These are phyloP conservation scores for Albugo laibachii DNA, from an alignment of 352 stramenopile genomes.

Conservation along the genomic window DNA sequence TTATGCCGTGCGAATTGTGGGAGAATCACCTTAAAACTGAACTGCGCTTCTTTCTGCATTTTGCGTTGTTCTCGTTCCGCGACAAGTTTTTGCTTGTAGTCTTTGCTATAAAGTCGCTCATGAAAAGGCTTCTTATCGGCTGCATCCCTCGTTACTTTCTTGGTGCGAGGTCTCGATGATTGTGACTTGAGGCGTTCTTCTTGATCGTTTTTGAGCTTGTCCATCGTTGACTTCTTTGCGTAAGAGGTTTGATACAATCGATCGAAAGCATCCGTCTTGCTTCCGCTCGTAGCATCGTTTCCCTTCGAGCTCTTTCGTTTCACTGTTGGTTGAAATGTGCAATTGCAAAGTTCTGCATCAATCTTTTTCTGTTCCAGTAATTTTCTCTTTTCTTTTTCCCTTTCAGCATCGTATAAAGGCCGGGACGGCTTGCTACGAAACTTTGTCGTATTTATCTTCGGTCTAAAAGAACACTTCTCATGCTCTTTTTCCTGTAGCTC, in stretches of 20 bases:
- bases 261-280: conserved; percentile 23
- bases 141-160: conserved; percentile 1
- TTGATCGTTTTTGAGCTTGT: conserved; percentile 38
- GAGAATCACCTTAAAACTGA: conserved; percentile 63
- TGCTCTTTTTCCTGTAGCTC: conserved; percentile 29
- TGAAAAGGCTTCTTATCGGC: conserved; percentile 40
- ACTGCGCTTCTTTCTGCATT: conserved; percentile 38
- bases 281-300: conserved; percentile 10
- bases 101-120: conserved; percentile 57
- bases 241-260: conserved; percentile 49
- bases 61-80: conserved; percentile 50
- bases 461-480: conserved; percentile 56
- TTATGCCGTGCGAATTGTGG: conserved; percentile 25
- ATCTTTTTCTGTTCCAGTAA: conserved; percentile 52
- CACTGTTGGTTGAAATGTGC: conserved; percentile 50
- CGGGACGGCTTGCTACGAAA: conserved; percentile 21
- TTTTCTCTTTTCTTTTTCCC: conserved; percentile 44
- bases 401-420: conserved; percentile 50
- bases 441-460: conserved; percentile 45
- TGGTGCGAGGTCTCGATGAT: conserved; percentile 12
- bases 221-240: conserved; percentile 28
- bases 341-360: conserved; percentile 34
- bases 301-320: conserved; percentile 21
- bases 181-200: conserved; percentile 58
- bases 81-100: conserved; percentile 40